Evolutionary conservation across 352 stramenopile species (phyloP), one percentile per base, ranked within the genome.

Genomic region (Aphanomyces invadans): DNA sequence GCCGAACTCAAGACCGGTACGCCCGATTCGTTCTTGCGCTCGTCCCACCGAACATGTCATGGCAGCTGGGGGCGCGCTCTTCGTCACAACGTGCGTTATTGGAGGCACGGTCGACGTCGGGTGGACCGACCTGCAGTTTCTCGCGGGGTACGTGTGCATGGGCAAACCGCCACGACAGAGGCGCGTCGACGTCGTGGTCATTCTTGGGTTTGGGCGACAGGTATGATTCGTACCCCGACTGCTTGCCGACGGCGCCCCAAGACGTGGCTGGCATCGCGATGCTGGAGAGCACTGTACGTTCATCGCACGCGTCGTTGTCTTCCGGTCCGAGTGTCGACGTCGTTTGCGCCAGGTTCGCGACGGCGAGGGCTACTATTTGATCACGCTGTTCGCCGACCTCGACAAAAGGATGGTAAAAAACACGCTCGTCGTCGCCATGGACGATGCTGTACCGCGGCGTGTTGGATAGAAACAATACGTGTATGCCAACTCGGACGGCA

Each of bases 331-430:
- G n/a, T n/a, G n/a, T n/a, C n/a, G n/a, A 39, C n/a, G 1, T 25
- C n/a, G n/a, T n/a, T n/a, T n/a, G n/a, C n/a, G n/a, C 2, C 31
- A 67, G 45, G 23, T 67, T 33, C 42, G 42, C 26, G 45, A 67
- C 49, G 21, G 17, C 3, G 57, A 65, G 15, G 57, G 57, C 19
- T n/a, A 53, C 3, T 67, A 67, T 21, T 55, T 57, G 23, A 15
- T 67, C n/a, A 67, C 60, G 60, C 39, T 67, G 3, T 67, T 57
- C 32, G n/a, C 60, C 10, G 60, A 67, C 48, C 33, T 67, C 31
- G 48, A 67, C 28, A 39, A 39, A 4, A 21, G 21, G 1, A 67
- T 67, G 60, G 49, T 57, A 21, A n/a, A n/a, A n/a, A n/a, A n/a
- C n/a, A n/a, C n/a, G n/a, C n/a, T n/a, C n/a, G n/a, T n/a, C n/a